Conservation (phyloP, 495 filamentous ascomycete genomes). For the Apodospora peruviana region DNA sequence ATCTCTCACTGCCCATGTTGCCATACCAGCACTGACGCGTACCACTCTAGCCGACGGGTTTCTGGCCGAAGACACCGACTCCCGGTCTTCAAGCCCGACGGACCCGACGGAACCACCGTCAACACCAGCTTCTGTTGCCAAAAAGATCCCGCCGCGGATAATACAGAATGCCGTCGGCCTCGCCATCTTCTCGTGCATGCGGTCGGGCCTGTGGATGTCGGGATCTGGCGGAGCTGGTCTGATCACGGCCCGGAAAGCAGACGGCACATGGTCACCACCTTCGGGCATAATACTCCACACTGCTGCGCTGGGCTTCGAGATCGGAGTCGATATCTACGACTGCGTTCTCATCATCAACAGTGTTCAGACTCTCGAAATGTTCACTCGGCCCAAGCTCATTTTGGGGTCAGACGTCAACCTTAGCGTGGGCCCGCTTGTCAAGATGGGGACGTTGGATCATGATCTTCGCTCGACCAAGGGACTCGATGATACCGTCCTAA, state of each 20-base stretch:
- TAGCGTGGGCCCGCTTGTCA: constrained; percentile 72
- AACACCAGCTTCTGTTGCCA: constrained; percentile 49
- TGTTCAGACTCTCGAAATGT: constrained; percentile 69
- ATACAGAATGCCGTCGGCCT: constrained; percentile 81
- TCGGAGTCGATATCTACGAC: constrained; percentile 90
- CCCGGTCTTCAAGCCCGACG: not conserved
- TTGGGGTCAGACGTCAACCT: constrained; percentile 74
- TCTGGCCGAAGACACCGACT: constrained; percentile 30
- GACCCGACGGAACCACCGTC: constrained; percentile 24
- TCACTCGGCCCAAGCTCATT: constrained; percentile 70
- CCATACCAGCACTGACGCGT: not conserved
- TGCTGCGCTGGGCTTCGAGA: constrained; percentile 76
- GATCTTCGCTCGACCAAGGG: constrained; percentile 61
- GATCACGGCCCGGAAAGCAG: constrained; percentile 69
- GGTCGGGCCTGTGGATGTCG: constrained; percentile 84
- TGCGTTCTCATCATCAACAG: constrained; percentile 89
- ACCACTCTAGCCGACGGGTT: constrained; percentile 32
- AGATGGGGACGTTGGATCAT: constrained; percentile 66
- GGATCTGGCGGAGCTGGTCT: constrained; percentile 83
- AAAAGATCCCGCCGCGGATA: constrained; percentile 79
- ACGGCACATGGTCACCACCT: constrained; percentile 84
- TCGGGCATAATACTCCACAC: constrained; percentile 86
- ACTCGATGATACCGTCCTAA: constrained; percentile 64
- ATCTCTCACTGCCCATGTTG: not conserved
- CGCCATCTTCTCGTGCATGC: constrained; percentile 90